A percentile compares a stretch with the other conserved stretches of the same genome.
phyloP scores from a whole-genome alignment of 257 asterid genomes.

The Haberlea rhodopensis region DNA sequence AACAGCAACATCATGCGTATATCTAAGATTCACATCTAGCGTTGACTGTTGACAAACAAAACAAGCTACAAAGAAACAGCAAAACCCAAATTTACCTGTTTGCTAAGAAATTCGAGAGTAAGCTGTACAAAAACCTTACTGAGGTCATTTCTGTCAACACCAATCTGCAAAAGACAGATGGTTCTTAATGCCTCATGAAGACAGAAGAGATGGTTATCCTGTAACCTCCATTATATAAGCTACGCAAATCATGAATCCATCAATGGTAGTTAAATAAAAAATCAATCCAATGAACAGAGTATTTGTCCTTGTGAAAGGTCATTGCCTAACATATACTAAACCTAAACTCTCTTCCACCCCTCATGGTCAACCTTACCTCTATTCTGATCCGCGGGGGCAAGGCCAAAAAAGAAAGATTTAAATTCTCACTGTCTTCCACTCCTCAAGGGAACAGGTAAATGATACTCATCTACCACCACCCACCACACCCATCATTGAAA shows the following conservation, averaged over 20 bases:
- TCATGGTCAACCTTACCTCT: no score
- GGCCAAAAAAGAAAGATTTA: no score
- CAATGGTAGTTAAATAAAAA: conserved; percentile 3
- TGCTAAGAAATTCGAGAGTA: conserved; percentile 81
- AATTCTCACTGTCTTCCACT: no score
- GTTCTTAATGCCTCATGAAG: conserved; percentile 20
- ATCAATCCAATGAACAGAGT: conserved; percentile 1
- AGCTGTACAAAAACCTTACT: conserved; percentile 79
- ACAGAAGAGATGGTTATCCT: conserved; percentile 20
- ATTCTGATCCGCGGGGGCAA: no score
- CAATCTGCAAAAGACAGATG: conserved; percentile 59
- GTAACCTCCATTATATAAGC: conserved; percentile 17
- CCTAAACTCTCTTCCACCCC: background rate
- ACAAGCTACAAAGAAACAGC: conserved; percentile 17
- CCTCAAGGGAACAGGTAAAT: background rate
- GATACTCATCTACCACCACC: background rate
- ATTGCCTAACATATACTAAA: background rate
- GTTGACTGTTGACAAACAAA: conserved; percentile 11
- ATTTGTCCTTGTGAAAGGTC: conserved; percentile 3
- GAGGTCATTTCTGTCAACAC: conserved; percentile 65
- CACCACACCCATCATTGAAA: background rate
- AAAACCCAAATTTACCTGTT: conserved; percentile 57
- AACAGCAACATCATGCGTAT: background rate
- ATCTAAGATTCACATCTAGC: conserved; percentile 7
- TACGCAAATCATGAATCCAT: conserved; percentile 16